Conservation (phyloP, 2,329 filamentous ascomycete species). For the Paracamarosporium sp. region DNA sequence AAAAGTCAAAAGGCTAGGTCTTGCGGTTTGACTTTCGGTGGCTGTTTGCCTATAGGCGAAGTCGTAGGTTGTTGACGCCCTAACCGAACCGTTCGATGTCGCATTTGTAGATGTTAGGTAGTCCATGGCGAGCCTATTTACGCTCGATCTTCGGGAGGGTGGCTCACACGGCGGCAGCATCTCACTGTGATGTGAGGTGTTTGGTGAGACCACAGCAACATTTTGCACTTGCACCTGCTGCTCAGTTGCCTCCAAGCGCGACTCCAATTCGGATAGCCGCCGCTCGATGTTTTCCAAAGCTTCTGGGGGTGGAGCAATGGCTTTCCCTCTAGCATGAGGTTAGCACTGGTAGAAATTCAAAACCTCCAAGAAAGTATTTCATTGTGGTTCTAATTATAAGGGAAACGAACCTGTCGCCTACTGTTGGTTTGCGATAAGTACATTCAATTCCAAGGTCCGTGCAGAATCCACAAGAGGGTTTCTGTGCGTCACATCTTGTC, state of each 20-base stretch:
- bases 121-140: conserved; percentile 21
- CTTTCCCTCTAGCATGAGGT: conserved; percentile 16
- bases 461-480: conserved; percentile 35
- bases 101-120: conserved; percentile 8
- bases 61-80: conserved; percentile 24
- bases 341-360: neutral
- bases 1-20: conserved; percentile 31
- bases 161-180: conserved; percentile 11
- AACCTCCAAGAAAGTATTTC: neutral
- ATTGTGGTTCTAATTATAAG: neutral
- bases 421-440: conserved; percentile 32
- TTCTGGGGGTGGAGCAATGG: conserved; percentile 19
- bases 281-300: conserved; percentile 28
- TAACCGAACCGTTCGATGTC: conserved; percentile 17
- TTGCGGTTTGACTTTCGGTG: conserved; percentile 29
- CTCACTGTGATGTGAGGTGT: conserved; percentile 21
- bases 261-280: conserved; percentile 31
- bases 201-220: conserved; percentile 23
- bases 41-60: conserved; percentile 34
- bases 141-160: conserved; percentile 22
- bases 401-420: conserved; percentile 24
- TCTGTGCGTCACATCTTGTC: conserved; percentile 34
- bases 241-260: conserved; percentile 24
- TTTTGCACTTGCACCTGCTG: conserved; percentile 19
- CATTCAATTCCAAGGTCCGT: conserved; percentile 37